These are phyloP conservation scores for Triticum monococcum DNA, from an alignment of 176 grass and related monocot genomes.

Conservation along the genomic window DNA sequence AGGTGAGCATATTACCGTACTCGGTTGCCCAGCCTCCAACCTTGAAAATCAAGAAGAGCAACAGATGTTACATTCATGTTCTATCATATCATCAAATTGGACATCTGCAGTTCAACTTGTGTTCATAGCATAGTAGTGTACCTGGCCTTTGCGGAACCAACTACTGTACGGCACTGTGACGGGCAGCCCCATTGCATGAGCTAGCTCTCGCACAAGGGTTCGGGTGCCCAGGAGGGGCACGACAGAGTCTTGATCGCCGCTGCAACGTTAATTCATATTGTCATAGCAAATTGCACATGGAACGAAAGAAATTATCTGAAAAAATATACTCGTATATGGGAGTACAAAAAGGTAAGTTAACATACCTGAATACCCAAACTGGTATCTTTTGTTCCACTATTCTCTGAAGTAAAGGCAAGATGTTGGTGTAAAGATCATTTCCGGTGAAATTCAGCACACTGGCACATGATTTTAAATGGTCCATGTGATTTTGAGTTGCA, in stretches of 20 bases:
- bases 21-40: slow-evolving; percentile 92
- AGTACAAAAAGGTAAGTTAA: not conserved
- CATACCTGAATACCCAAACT: slow-evolving; percentile 91
- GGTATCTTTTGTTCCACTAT: slow-evolving; percentile 84
- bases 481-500: slow-evolving; percentile 20
- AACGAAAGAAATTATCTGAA: not conserved
- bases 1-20: slow-evolving; percentile 81
- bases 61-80: not conserved
- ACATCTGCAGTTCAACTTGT: not conserved
- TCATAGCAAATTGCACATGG: not conserved
- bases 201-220: slow-evolving; percentile 89
- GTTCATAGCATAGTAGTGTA: slow-evolving; percentile 25
- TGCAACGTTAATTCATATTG: slow-evolving; percentile 28
- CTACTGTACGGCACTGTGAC: slow-evolving; percentile 70
- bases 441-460: slow-evolving; percentile 79
- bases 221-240: slow-evolving; percentile 81
- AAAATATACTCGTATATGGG: too few relatives aligned
- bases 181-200: slow-evolving; percentile 65
- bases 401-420: slow-evolving; percentile 80
- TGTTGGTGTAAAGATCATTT: slow-evolving; percentile 71
- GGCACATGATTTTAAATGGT: slow-evolving; percentile 22
- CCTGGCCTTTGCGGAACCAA: slow-evolving; percentile 90
- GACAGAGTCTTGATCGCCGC: slow-evolving; percentile 97
- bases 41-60: slow-evolving; percentile 34
- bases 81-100: not conserved